Evolutionary conservation across 345 rosid genomes (phyloP).

Genomic region (Syzygium grande): DNA sequence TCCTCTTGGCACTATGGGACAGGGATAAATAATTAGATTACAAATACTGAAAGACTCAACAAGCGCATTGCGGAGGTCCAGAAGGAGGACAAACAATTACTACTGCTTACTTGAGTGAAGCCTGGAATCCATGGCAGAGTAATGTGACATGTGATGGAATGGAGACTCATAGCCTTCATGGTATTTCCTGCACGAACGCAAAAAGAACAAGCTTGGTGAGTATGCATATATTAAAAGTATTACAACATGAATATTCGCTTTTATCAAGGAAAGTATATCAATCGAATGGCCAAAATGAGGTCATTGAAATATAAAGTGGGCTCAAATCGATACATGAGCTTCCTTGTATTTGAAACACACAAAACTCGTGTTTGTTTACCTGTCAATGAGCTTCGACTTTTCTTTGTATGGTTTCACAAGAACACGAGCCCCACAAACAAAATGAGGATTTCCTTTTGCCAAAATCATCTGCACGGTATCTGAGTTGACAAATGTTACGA

Average conservation of each 20-base stretch:
- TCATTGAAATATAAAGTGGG: not conserved
- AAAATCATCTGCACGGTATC: constrained; percentile 49
- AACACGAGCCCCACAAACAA: constrained; percentile 61
- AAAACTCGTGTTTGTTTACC: constrained; percentile 17
- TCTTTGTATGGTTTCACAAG: constrained; percentile 71
- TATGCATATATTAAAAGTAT: not conserved
- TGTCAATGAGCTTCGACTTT: constrained; percentile 46
- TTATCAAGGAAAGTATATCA: not conserved
- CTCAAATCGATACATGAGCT: not conserved
- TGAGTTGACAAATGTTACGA: constrained; percentile 49
- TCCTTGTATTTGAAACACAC: not conserved
- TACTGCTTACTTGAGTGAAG: constrained; percentile 35
- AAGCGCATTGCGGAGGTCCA: not conserved
- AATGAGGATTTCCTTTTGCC: constrained; percentile 67
- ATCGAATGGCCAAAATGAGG: not conserved
- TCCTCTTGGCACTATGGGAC: constrained; percentile 33
- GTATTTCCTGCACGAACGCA: constrained; percentile 29
- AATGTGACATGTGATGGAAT: constrained; percentile 23
- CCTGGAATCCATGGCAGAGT: constrained; percentile 36
- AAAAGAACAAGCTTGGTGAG: not conserved
- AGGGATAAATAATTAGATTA: not conserved
- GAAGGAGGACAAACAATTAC: not conserved
- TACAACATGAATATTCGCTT: not conserved
- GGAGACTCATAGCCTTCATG: constrained; percentile 31
- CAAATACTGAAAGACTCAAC: not conserved